Evolutionary conservation across 2,329 filamentous ascomycete genomes (phyloP).

Genomic region (Colletotrichum sp.): DNA sequence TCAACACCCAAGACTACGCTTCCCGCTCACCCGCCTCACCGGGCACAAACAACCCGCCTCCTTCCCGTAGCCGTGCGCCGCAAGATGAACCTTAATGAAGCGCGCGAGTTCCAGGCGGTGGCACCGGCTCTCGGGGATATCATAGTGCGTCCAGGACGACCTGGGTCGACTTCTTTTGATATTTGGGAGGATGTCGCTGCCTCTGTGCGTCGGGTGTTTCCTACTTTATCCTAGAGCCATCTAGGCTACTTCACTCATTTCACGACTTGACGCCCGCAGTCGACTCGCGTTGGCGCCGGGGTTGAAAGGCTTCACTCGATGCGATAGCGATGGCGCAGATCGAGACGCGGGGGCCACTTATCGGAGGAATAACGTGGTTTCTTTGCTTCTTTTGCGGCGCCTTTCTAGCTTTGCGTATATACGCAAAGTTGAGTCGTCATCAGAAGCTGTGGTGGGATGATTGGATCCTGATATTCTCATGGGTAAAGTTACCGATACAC

Average conservation of each 20-base stretch:
- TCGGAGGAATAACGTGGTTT: constrained; percentile 32
- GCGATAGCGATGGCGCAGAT: not conserved
- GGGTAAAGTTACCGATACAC: constrained; percentile 26
- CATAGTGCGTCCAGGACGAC: not conserved
- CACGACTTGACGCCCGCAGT: not conserved
- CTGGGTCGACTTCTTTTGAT: not conserved
- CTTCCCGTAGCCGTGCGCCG: not conserved
- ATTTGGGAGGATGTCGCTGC: not conserved
- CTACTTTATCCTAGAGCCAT: not conserved
- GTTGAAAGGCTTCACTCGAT: not conserved
- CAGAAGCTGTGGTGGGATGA: constrained; percentile 28
- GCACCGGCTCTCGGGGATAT: not conserved
- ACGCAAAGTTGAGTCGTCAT: constrained; percentile 23
- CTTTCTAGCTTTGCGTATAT: constrained; percentile 25
- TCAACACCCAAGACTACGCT: accelerated
- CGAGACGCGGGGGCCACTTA: not conserved
- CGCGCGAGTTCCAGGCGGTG: not conserved
- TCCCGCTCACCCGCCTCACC: not conserved
- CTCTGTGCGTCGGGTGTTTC: not conserved
- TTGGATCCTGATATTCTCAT: constrained; percentile 24
- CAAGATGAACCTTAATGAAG: not conserved
- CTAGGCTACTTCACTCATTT: not conserved
- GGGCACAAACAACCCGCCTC: not conserved
- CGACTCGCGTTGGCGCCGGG: not conserved
- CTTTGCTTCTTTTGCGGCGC: constrained; percentile 25